Evolutionary conservation across 1,139 yeast genomes (phyloP), one percentile per base, ranked within the genome.

Genomic region (Hyphopichia fennica): DNA sequence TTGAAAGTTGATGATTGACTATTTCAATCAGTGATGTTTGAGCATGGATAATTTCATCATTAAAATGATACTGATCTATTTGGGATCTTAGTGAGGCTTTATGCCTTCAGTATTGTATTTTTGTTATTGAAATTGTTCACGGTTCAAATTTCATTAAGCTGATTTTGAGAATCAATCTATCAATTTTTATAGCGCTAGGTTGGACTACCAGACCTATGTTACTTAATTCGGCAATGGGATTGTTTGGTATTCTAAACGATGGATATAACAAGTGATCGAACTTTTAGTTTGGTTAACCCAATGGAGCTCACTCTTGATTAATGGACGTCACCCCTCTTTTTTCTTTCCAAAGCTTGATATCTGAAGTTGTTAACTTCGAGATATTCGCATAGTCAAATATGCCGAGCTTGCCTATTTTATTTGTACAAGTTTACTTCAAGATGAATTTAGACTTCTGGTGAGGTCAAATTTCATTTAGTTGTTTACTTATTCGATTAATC

Each of bases 241-340:
- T 57, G 56, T 51, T 56, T 51, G 52, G 73, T 51, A 65, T 66
- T 72, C 83, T 75, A 81, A 78, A 84, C 85, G 81, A 85, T 72
- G 85, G 95, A 80, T 79, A 85, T 86, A 81, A 78, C 89, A 83
- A 82, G 79, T 84, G 83, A 54, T 58, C 58, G 16, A 53, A 48
- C 45, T 38, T 40, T 41, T 32, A 11, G 31, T 28, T 18, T 52
- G 62, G 63, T 70, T 73, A 84, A 85, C 95, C 77, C 93, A 84
- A 86, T 86, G 95, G 93, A 85, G 95, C 95, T 86, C 84, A 86
- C 84, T 84, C 84, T 81, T 73, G 80, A 65, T 60, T 71, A 80
- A 81, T 79, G 85, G 71, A 78, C 72, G 76, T 69, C 77, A 50
- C 60, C n/a, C n/a, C n/a, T n/a, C 55, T 48, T 53, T 53, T 48